Percentiles rank a stretch among this genome's conserved stretches.
phyloP scores from a whole-genome alignment of 352 stramenopile genomes.

The Phytophthora nicotianae region DNA sequence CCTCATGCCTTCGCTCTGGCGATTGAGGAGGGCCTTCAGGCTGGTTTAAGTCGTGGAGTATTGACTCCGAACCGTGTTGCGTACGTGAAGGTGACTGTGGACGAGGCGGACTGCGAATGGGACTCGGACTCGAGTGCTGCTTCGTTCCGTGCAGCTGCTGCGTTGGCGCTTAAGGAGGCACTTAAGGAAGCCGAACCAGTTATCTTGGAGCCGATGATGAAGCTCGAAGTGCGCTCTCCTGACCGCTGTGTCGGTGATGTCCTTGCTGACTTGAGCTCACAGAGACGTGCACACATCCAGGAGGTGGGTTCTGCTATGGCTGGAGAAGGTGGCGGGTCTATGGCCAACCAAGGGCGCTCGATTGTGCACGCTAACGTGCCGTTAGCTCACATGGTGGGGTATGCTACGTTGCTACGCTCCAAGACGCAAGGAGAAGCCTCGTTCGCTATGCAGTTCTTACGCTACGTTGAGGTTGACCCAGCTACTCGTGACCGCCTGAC shows the following conservation, averaged over 20 bases:
- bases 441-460: slow-evolving; percentile 79
- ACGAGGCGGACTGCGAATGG: slow-evolving; percentile 64
- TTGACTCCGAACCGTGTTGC: slow-evolving; percentile 64
- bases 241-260: slow-evolving; percentile 74
- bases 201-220: slow-evolving; percentile 82
- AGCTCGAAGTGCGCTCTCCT: slow-evolving; percentile 68
- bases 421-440: slow-evolving; percentile 80
- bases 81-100: slow-evolving; percentile 67
- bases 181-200: slow-evolving; percentile 56
- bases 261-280: slow-evolving; percentile 75
- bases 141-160: slow-evolving; percentile 63
- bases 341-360: slow-evolving; percentile 45
- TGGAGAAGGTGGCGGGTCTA: slow-evolving; percentile 24
- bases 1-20: slow-evolving; percentile 67
- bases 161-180: slow-evolving; percentile 61
- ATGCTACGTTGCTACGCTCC: slow-evolving; percentile 77
- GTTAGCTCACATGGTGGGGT: slow-evolving; percentile 80
- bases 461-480: slow-evolving; percentile 67
- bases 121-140: slow-evolving; percentile 71
- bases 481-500: slow-evolving; percentile 58
- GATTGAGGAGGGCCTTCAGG: slow-evolving; percentile 69
- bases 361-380: slow-evolving; percentile 73
- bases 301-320: slow-evolving; percentile 50
- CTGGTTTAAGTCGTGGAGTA: slow-evolving; percentile 63
- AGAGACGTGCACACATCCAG: slow-evolving; percentile 69